Conservation (phyloP, 2,329 filamentous ascomycete genomes). For the Aureobasidium sp. region DNA sequence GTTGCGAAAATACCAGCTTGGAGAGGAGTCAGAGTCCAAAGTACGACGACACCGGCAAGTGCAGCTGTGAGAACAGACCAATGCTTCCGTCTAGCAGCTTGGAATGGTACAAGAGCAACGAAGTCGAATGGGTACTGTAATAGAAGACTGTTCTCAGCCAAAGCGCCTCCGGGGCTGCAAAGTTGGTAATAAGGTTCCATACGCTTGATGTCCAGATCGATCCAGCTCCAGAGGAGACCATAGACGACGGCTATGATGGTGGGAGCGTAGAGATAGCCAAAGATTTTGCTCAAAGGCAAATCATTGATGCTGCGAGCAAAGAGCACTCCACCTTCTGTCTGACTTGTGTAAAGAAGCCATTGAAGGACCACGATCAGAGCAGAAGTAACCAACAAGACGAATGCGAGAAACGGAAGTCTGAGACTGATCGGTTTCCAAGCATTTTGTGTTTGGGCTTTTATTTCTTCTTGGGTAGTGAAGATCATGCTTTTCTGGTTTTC, state of each 20-base stretch:
- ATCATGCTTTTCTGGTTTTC: not conserved
- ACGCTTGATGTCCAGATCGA: conserved; percentile 50
- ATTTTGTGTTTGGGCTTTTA: no score
- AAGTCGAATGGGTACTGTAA: conserved; percentile 47
- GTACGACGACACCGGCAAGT: conserved; percentile 40
- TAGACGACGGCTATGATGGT: conserved; percentile 47
- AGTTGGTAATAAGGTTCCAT: conserved; percentile 54
- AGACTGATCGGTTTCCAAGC: not conserved
- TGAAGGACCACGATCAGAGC: conserved; percentile 38
- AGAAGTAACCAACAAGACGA: conserved; percentile 23
- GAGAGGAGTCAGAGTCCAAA: conserved; percentile 46
- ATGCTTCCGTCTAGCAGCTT: conserved; percentile 27
- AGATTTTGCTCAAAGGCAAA: conserved; percentile 28
- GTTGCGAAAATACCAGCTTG: conserved; percentile 47
- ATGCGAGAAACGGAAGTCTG: not conserved
- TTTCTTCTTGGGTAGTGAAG: not conserved
- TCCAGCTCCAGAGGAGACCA: conserved; percentile 50
- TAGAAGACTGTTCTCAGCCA: conserved; percentile 38
- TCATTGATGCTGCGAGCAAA: conserved; percentile 28
- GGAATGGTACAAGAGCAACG: conserved; percentile 35
- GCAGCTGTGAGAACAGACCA: conserved; percentile 45
- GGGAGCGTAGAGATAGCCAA: conserved; percentile 43
- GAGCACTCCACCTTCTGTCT: conserved; percentile 33
- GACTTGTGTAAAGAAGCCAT: conserved; percentile 33
- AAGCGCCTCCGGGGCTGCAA: conserved; percentile 37